Percentiles rank a stretch among this genome's conserved stretches.
phyloP scores from a whole-genome alignment of 2,329 filamentous ascomycete genomes.

The Aureobasidium leucospermi region DNA sequence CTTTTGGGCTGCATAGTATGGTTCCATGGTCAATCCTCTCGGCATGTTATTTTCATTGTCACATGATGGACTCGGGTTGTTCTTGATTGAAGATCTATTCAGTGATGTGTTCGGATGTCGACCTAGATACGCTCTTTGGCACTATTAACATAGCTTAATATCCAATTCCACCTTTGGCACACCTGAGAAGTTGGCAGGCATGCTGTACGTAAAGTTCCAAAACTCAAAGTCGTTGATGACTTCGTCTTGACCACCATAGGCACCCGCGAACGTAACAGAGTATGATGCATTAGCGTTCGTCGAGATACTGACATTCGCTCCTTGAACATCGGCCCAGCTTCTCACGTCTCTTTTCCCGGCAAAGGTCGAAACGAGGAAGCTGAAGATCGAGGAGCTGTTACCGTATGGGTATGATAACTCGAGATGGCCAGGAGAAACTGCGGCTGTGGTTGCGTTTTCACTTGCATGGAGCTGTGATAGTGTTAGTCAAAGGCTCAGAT shows the following conservation, averaged over 20 bases:
- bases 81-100: too few species aligned
- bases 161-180: not conserved
- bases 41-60: too few species aligned
- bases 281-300: conserved; percentile 39
- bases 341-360: conserved; percentile 37
- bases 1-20: too few species aligned
- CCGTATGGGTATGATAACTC: conserved; percentile 49
- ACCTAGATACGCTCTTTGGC: too few species aligned
- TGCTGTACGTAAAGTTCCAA: conserved; percentile 35
- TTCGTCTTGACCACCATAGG: conserved; percentile 29
- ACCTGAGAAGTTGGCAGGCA: conserved; percentile 8
- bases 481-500: not conserved
- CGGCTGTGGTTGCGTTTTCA: conserved; percentile 34
- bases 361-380: conserved; percentile 44
- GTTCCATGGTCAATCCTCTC: too few species aligned
- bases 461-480: conserved; percentile 30
- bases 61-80: too few species aligned
- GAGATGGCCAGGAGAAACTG: conserved; percentile 36
- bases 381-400: conserved; percentile 43
- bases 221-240: conserved; percentile 36
- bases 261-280: conserved; percentile 39
- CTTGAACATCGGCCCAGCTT: conserved; percentile 43
- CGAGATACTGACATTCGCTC: conserved; percentile 38
- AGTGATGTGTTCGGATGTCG: too few species aligned
- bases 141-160: not conserved